Conservation (phyloP, 495 filamentous ascomycete genomes). For the Chaetomium cochliodes region DNA sequence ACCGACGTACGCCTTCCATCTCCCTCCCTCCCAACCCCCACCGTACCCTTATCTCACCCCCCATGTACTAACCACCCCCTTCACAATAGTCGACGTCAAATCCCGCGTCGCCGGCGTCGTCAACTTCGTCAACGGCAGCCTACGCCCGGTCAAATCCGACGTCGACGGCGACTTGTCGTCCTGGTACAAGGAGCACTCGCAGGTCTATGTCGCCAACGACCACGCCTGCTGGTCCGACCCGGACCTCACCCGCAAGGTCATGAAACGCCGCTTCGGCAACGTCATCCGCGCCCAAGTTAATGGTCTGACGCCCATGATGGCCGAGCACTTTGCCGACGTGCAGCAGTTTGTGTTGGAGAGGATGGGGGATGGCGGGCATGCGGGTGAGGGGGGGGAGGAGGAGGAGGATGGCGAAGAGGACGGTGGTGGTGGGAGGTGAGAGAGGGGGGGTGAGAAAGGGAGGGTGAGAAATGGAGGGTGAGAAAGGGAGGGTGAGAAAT, state of each 20-base stretch:
- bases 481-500: neutral
- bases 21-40: neutral
- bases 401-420: slow-evolving; percentile 29
- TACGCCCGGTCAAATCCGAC: slow-evolving; percentile 65
- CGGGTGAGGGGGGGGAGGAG: slow-evolving; percentile 36
- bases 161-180: slow-evolving; percentile 61
- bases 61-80: neutral
- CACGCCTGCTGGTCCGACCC: slow-evolving; percentile 69
- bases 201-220: slow-evolving; percentile 67
- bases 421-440: neutral
- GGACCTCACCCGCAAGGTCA: slow-evolving; percentile 55
- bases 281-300: slow-evolving; percentile 55
- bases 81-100: slow-evolving; percentile 42
- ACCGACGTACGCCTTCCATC: slow-evolving; percentile 53
- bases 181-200: slow-evolving; percentile 73
- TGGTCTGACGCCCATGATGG: slow-evolving; percentile 64
- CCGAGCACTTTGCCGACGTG: slow-evolving; percentile 56
- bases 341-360: slow-evolving; percentile 55
- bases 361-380: slow-evolving; percentile 24
- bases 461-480: neutral
- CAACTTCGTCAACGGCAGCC: slow-evolving; percentile 60
- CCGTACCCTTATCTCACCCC: slow-evolving; percentile 11
- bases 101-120: slow-evolving; percentile 49
- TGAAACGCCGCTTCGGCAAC: slow-evolving; percentile 64
- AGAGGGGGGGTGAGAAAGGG: neutral